Evolutionary conservation across 2,329 filamentous ascomycete genomes (phyloP).

Genomic region (Bimuria novae-zelandiae): DNA sequence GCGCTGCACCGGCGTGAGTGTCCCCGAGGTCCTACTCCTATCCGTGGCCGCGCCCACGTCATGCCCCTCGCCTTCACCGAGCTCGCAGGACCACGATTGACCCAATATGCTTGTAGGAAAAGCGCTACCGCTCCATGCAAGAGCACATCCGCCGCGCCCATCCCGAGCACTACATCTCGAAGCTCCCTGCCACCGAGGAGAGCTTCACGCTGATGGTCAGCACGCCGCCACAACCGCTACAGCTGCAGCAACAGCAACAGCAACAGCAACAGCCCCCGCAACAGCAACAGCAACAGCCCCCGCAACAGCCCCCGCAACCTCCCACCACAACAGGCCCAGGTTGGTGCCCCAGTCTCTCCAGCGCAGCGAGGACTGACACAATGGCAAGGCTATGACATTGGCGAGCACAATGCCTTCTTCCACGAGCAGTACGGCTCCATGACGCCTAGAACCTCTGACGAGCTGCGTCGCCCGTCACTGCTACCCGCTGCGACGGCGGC

Average conservation of each 20-base stretch:
- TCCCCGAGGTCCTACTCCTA: conserved; percentile 10
- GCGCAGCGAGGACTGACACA: conserved; percentile 42
- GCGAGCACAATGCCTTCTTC: conserved; percentile 69
- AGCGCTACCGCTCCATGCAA: conserved; percentile 97
- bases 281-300: conserved; percentile 70
- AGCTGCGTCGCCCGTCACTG: conserved; percentile 66
- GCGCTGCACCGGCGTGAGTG: conserved; percentile 95
- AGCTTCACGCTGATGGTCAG: conserved; percentile 97
- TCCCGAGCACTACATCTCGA: conserved; percentile 95
- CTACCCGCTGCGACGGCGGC: conserved; percentile 77
- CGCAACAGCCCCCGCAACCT: conserved; percentile 59
- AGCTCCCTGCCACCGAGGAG: conserved; percentile 96
- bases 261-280: conserved; percentile 59
- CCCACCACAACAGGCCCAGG: conserved; percentile 45
- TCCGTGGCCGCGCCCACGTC: too few species aligned
- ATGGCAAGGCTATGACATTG: conserved; percentile 51
- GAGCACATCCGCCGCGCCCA: conserved; percentile 98
- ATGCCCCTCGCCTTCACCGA: conserved; percentile 15
- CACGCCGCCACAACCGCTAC: conserved; percentile 78
- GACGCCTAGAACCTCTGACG: conserved; percentile 71
- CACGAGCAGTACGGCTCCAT: conserved; percentile 68
- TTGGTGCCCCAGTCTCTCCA: conserved; percentile 35
- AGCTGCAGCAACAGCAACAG: too few species aligned
- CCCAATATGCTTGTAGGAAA: conserved; percentile 67
- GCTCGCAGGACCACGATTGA: conserved; percentile 29